Evolutionary conservation across 257 asterid genomes (phyloP), one percentile per base, ranked within the genome.

Genomic region (Eucommia ulmoides): DNA sequence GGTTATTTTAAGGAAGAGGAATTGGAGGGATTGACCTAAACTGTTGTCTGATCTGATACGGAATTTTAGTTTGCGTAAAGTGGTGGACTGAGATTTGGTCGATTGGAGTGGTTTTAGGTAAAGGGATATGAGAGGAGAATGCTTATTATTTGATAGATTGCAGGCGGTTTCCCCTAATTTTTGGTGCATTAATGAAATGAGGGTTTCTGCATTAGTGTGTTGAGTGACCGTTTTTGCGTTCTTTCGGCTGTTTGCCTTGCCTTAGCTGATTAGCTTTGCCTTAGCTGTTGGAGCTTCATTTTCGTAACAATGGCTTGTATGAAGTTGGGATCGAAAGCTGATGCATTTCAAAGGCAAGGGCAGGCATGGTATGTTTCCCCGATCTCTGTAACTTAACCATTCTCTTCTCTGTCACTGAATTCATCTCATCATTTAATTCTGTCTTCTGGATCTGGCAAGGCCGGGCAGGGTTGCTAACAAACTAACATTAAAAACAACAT

Each of bases 251-350:
- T n/a, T n/a, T n/a, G n/a, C n/a, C n/a, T n/a, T n/a, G n/a, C n/a
- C n/a, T n/a, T n/a, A n/a, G n/a, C n/a, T n/a, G n/a, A n/a, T n/a
- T n/a, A n/a, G n/a, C n/a, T n/a, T n/a, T n/a, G n/a, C n/a, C n/a
- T n/a, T n/a, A n/a, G n/a, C n/a, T n/a, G n/a, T n/a, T n/a, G n/a
- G n/a, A n/a, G 51, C 10, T 53, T 49, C 56, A 52, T 50, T 24
- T 16, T 23, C 52, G 61, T 23, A 51, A 73, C 57, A 54, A 82
- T 84, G 96, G 96, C 97, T 70, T 84, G 96, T 82, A 69, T 84
- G 96, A 89, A 89, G 69, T 57, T 89, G 81, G 96, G 96, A 69
- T 89, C 97, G 56, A 89, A 89, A 62, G 61, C 77, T 59, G 97
- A 89, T 80, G 94, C 93, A 42, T 84, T 89, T 49, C 75, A 79